A percentile compares a stretch with the other conserved stretches of the same genome.
phyloP scores from a whole-genome alignment of 768 basidiomycete species.

The Boletus subparvulus region DNA sequence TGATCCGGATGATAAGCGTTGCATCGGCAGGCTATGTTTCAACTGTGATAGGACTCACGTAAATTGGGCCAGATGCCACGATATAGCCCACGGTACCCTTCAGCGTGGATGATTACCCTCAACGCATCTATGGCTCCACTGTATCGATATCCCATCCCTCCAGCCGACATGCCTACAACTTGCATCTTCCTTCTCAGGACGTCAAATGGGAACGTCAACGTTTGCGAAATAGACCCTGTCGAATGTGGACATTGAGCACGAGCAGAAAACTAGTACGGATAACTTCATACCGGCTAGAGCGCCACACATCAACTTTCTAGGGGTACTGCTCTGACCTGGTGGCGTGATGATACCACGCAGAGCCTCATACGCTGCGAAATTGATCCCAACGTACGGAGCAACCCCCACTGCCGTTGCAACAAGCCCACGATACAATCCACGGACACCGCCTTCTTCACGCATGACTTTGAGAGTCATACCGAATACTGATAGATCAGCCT shows the following conservation, averaged over 20 bases:
- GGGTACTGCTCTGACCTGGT: conserved; percentile 69
- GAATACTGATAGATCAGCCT: conserved; percentile 66
- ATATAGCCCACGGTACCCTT: conserved; percentile 79
- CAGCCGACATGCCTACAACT: conserved; percentile 74
- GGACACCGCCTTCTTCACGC: conserved; percentile 87
- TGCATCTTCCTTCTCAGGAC: conserved; percentile 96
- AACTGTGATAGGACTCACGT: conserved; percentile 46
- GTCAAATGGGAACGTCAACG: conserved; percentile 94
- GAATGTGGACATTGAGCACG: conserved; percentile 4
- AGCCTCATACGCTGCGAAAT: conserved; percentile 93
- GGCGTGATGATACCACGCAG: conserved; percentile 73
- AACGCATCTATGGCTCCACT: conserved; percentile 81
- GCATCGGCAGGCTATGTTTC: conserved; percentile 5
- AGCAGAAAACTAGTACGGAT: not conserved
- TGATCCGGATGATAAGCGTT: conserved; percentile 10
- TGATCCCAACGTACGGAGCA: conserved; percentile 87
- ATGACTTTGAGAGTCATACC: conserved; percentile 92
- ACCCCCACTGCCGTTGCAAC: conserved; percentile 85
- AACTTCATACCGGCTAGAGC: conserved; percentile 69
- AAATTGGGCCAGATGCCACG: conserved; percentile 88
- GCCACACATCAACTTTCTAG: conserved; percentile 78
- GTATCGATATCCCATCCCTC: conserved; percentile 63
- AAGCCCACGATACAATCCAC: conserved; percentile 83
- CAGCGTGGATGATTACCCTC: conserved; percentile 60
- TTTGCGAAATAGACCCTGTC: conserved; percentile 86